phyloP scores from a whole-genome alignment of 805 yeast species.

The Hanseniaspora pseudoguilliermondii region DNA sequence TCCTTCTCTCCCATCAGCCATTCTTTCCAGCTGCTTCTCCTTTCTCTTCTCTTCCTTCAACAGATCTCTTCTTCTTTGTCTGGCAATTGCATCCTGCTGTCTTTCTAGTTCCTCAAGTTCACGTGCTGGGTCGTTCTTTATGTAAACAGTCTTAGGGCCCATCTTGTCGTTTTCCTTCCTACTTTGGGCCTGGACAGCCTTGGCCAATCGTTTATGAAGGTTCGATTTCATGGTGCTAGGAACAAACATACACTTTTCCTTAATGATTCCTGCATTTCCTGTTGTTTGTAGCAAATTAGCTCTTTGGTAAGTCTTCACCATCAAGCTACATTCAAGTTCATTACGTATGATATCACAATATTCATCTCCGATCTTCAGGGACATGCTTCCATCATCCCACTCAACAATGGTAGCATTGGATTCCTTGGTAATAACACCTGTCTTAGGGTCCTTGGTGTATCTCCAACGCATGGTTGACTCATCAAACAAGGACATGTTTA shows the following conservation, averaged over 20 bases:
- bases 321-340: conserved; percentile 54
- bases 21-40: conserved; percentile 41
- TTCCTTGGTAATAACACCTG: conserved; percentile 60
- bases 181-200: conserved; percentile 38
- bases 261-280: conserved; percentile 46
- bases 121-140: conserved; percentile 52
- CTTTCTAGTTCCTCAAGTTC: conserved; percentile 57
- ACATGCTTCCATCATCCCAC: conserved; percentile 88
- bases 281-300: conserved; percentile 52
- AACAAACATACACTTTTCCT: conserved; percentile 56
- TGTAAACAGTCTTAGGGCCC: conserved; percentile 31
- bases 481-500: conserved; percentile 54
- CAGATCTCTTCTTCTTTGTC: conserved; percentile 52
- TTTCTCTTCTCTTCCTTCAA: conserved; percentile 41
- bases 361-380: conserved; percentile 78
- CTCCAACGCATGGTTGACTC: conserved; percentile 92
- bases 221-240: conserved; percentile 85
- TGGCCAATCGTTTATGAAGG: conserved; percentile 69
- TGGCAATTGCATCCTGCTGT: conserved; percentile 49
- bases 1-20: conserved; percentile 27
- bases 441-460: conserved; percentile 60
- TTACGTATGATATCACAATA: conserved; percentile 63
- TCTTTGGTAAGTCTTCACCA: conserved; percentile 58
- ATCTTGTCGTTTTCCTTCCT: conserved; percentile 24
- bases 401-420: conserved; percentile 80